Base-by-base conservation (phyloP, 495 filamentous ascomycete genomes). In the Patellaria atrata region DNA sequence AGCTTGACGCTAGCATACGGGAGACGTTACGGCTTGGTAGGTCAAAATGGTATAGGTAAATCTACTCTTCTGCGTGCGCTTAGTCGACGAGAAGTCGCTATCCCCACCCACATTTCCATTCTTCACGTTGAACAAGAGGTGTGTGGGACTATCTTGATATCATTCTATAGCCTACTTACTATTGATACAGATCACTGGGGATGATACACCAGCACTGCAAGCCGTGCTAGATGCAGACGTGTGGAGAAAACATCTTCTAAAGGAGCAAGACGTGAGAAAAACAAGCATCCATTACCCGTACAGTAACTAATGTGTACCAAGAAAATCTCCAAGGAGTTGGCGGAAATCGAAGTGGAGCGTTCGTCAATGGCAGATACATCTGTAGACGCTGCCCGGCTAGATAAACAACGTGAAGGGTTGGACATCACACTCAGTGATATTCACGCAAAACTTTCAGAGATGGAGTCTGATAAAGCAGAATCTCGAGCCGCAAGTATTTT, bases 31-130 rank as follows among this genome's bases (percentile, higher is more conserved):
- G 91, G 89, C 74, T 68, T 96, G 32, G 89, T 96, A 37, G 89
- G 89, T 65, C 79, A 94, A 63, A 99, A 99, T 69, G 89, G 89
- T 84, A 86, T 99, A 37, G 89, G 89, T 67, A 99, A 99, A 71
- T 85, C 78, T 60, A 99, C 89, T 10, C 64, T 99, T 33, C 68
- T 99, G 31, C 68, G 87, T 30, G 89, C 91, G 6, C 61, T 99
- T 39, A 92, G 87, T 44, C 74, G 85, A 44, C 73, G 89, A 79
- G 89, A 99, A 53, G 66, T 99, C 30, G 69, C 89, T 7, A 79
- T 99, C 55, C 89, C 89, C 11, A 87, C 77, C 0, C 91, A 99
- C 49, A 96, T 99, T 33, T 94, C 89, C 11, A 99, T 99, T 68
- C 66, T 99, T 11, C 89, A 96, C 66, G 89, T 99, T 30, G 91